phyloP scores from a whole-genome alignment of 306 rosid species.

The Quercus agrifolia region DNA sequence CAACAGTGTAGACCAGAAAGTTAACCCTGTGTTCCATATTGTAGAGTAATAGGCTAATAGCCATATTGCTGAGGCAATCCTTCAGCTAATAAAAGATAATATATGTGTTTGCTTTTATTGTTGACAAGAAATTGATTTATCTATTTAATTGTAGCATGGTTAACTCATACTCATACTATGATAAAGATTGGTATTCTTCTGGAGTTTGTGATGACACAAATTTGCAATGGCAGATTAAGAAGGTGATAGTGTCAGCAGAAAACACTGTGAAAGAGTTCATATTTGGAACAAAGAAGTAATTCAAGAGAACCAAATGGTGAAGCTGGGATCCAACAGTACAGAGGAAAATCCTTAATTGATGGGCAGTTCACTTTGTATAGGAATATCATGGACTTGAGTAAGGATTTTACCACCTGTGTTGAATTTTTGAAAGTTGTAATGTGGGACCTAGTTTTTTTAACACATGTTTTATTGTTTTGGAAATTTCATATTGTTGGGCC shows the following conservation, averaged over 20 bases:
- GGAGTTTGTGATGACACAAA: constrained; percentile 21
- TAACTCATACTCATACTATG: neutral
- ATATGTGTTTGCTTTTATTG: neutral
- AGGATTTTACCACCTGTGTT: neutral
- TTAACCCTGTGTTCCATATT: neutral
- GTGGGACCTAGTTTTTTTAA: neutral
- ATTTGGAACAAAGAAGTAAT: constrained; percentile 54
- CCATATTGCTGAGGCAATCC: neutral
- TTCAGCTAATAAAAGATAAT: neutral
- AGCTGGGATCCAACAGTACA: constrained; percentile 28
- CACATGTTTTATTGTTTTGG: neutral
- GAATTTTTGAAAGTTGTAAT: neutral
- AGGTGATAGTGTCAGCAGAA: constrained; percentile 58
- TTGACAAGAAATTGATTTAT: neutral
- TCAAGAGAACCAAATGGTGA: constrained; percentile 35
- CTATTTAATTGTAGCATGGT: neutral
- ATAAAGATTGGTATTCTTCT: neutral
- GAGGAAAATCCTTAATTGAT: constrained; percentile 46
- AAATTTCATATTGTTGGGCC: neutral
- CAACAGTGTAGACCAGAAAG: neutral
- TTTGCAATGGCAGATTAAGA: constrained; percentile 59
- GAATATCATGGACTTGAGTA: constrained; percentile 8
- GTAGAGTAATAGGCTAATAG: neutral
- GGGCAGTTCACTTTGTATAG: constrained; percentile 21
- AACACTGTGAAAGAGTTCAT: constrained; percentile 52